A percentile compares a stretch with the other conserved stretches of the same genome.
phyloP scores from a whole-genome alignment of 139 green algal species.

The Chlorella sp. region DNA sequence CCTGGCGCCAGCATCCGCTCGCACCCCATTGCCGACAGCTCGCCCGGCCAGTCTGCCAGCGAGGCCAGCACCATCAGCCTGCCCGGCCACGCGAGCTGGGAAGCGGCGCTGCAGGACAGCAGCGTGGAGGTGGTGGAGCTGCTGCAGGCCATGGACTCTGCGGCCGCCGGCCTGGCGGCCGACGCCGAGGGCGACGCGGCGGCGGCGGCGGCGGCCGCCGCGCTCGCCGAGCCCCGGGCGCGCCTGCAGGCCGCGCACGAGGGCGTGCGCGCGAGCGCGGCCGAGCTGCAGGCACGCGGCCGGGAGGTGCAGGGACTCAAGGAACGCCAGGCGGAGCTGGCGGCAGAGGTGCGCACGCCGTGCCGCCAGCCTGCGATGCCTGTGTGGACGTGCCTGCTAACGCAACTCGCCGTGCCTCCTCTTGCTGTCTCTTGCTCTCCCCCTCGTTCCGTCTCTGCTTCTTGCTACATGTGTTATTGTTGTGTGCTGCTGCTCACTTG shows the following conservation, averaged over 20 bases:
- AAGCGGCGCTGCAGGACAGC: constrained; percentile 21
- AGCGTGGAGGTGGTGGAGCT: constrained; percentile 12
- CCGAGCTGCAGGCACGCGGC: neutral
- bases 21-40: neutral
- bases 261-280: neutral
- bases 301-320: constrained; percentile 15
- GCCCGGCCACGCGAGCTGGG: constrained; percentile 3
- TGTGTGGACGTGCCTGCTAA: too few relatives aligned
- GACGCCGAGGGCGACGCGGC: neutral
- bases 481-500: too few relatives aligned
- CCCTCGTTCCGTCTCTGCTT: neutral
- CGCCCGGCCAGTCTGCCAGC: too few relatives aligned
- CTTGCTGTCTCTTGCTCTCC: neutral
- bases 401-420: neutral
- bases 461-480: too few relatives aligned
- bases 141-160: neutral
- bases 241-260: neutral
- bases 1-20: neutral
- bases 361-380: too few relatives aligned
- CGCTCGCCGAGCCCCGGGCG: neutral
- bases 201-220: neutral
- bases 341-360: neutral
- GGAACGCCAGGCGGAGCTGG: neutral
- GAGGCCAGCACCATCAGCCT: too few relatives aligned
- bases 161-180: neutral